These are phyloP conservation scores for Gossypium davidsonii DNA, from an alignment of 441 rosid genomes.

Conservation along the genomic window DNA sequence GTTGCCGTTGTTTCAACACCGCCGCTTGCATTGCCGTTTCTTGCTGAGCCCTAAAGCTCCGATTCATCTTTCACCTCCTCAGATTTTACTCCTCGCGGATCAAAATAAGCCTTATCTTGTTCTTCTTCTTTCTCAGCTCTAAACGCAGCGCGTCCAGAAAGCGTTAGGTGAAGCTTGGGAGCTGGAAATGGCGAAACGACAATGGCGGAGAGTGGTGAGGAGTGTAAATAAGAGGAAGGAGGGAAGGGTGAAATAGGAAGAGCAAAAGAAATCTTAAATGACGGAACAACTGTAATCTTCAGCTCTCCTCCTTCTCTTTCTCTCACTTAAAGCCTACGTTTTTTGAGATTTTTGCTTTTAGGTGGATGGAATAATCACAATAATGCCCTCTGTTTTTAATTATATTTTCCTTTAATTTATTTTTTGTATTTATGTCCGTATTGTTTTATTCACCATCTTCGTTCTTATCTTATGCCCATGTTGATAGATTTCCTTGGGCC, in stretches of 20 bases:
- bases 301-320: conserved; percentile 9
- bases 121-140: conserved; percentile 10
- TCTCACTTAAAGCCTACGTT: conserved; percentile 43
- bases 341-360: conserved; percentile 11
- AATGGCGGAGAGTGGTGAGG: conserved; percentile 32
- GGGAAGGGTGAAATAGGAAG: conserved; percentile 28
- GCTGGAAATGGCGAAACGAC: conserved; percentile 17
- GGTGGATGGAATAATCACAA: conserved; percentile 21
- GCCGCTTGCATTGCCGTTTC: conserved; percentile 61
- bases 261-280: conserved; percentile 9
- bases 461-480: too few relatives aligned
- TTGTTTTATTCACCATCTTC: too few relatives aligned
- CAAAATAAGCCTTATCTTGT: conserved; percentile 19
- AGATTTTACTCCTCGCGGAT: conserved; percentile 24
- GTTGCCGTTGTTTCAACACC: conserved; percentile 59
- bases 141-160: conserved; percentile 6
- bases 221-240: conserved; percentile 27
- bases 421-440: too few relatives aligned
- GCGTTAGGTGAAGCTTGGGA: conserved; percentile 31
- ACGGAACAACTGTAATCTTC: conserved; percentile 21
- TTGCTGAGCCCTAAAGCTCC: conserved; percentile 73
- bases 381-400: conserved; percentile 21
- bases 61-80: conserved; percentile 52
- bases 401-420: background rate
- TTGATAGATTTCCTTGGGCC: too few relatives aligned